Evolutionary conservation across 305 asterid genomes (phyloP), one percentile per base, ranked within the genome.

Genomic region (Fraxinus floribunda): DNA sequence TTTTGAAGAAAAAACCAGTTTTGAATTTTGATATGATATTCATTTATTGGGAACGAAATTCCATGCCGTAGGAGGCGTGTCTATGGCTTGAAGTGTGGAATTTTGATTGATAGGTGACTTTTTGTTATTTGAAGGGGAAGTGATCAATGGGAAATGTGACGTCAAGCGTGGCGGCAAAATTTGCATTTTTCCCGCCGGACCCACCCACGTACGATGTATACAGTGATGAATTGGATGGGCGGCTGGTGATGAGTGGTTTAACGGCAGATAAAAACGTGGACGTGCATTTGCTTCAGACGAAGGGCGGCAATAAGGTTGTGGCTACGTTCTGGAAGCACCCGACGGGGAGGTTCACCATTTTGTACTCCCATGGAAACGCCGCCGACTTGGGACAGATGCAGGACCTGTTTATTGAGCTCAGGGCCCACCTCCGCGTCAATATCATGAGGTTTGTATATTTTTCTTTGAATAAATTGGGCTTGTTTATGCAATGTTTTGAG

Each of bases 361-460:
- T 95, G 87, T 95, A 95, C 80, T 95, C 99, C 76, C 99, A 95
- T 86, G 99, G 97, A 20, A 95, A 95, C 87, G 99, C 98, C 76
- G 99, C 97, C 84, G 99, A 95, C 91, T 92, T 95, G 90, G 99
- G 98, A 13, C 98, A 95, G 89, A 95, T 95, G 99, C 86, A 84
- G 46, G 99, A 93, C 87, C 97, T 95, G 49, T 95, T 95, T 72
- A 90, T 90, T 83, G 99, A 95, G 93, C 99, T 94, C 46, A 92
- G 99, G 89, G 98, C 99, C 18, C 99, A 94, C 82, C 97, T 95
- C 34, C 98, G 99, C 74, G 95, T 94, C 80, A 95, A 95, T 87
- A 92, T 95, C 70, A 94, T 94, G 99, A 89, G 98, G 99, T 94
- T 38, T 73, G 73, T 57, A 57, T 18, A 57, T 6, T 57, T 57